Conservation (phyloP, 2,329 filamentous ascomycete genomes). For the Colletotrichum paranaense region DNA sequence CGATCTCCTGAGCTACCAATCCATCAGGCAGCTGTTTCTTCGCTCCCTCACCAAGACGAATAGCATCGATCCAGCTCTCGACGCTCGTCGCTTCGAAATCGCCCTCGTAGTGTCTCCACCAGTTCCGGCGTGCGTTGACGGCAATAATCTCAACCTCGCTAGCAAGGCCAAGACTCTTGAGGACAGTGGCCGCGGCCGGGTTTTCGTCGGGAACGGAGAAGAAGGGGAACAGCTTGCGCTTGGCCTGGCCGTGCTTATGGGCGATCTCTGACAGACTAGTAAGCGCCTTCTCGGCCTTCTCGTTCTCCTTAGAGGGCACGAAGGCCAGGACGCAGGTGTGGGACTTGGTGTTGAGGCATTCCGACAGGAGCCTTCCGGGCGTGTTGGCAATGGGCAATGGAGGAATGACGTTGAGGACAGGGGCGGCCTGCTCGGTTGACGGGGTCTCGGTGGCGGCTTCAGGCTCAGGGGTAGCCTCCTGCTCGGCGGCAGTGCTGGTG, state of each 20-base stretch:
- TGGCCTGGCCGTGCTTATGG: slow-evolving; percentile 76
- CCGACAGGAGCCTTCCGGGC: slow-evolving; percentile 71
- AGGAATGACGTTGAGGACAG: slow-evolving; percentile 54
- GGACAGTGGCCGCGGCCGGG: slow-evolving; percentile 51
- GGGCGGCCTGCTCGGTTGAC: slow-evolving; percentile 42
- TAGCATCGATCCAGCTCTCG: slow-evolving; percentile 90
- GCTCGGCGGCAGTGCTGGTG: slow-evolving; percentile 31
- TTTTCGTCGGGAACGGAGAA: slow-evolving; percentile 73
- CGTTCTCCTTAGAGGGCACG: slow-evolving; percentile 62
- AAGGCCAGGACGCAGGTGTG: slow-evolving; percentile 86
- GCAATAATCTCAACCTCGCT: slow-evolving; percentile 79
- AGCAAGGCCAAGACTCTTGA: slow-evolving; percentile 71
- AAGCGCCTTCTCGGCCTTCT: slow-evolving; percentile 68
- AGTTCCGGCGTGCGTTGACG: slow-evolving; percentile 84
- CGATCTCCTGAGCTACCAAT: slow-evolving; percentile 55
- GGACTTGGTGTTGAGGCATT: slow-evolving; percentile 81
- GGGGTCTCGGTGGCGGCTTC: slow-evolving; percentile 51
- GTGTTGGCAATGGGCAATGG: slow-evolving; percentile 75
- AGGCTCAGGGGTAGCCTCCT: slow-evolving; percentile 39
- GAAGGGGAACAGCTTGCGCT: slow-evolving; percentile 83
- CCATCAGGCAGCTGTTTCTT: slow-evolving; percentile 80
- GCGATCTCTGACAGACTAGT: slow-evolving; percentile 77
- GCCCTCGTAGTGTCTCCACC: slow-evolving; percentile 82
- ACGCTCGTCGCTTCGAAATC: slow-evolving; percentile 71
- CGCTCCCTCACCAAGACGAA: slow-evolving; percentile 86